phyloP scores from a whole-genome alignment of 805 yeast species.

The Candida michaelii region DNA sequence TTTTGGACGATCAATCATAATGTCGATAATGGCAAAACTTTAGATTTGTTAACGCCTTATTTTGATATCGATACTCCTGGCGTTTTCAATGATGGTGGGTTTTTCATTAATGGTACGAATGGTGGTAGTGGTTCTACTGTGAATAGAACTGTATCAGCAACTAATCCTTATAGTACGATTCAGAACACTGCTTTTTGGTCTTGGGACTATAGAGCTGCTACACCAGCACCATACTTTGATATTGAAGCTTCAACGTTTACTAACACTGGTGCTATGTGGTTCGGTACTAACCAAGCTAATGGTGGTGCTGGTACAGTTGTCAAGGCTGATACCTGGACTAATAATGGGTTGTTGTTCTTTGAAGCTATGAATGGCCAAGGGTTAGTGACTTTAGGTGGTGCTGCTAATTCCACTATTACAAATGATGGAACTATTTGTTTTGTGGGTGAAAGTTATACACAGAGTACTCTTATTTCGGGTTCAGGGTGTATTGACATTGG shows the following conservation, averaged over 20 bases:
- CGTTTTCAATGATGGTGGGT: background rate
- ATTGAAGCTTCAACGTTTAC: slow-evolving; percentile 18
- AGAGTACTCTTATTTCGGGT: slow-evolving; percentile 17
- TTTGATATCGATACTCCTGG: background rate
- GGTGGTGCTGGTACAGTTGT: background rate
- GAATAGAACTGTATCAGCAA: background rate
- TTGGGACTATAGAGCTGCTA: background rate
- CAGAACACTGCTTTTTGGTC: background rate
- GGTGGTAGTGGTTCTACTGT: background rate
- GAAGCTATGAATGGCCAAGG: background rate
- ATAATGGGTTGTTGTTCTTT: background rate
- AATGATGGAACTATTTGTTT: slow-evolving; percentile 26
- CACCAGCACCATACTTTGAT: slow-evolving; percentile 17
- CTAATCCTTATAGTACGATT: background rate
- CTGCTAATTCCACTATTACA: slow-evolving; percentile 12
- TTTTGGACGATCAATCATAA: background rate
- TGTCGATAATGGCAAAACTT: background rate
- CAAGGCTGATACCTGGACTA: background rate
- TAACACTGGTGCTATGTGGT: slow-evolving; percentile 25
- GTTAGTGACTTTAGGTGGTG: background rate
- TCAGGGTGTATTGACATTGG: slow-evolving; percentile 21
- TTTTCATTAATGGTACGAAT: background rate
- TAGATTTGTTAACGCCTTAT: background rate
- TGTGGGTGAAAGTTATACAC: slow-evolving; percentile 17
- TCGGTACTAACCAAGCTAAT: slow-evolving; percentile 18